Base-by-base conservation (phyloP, 83 land plant species). In the Picea abies region DNA sequence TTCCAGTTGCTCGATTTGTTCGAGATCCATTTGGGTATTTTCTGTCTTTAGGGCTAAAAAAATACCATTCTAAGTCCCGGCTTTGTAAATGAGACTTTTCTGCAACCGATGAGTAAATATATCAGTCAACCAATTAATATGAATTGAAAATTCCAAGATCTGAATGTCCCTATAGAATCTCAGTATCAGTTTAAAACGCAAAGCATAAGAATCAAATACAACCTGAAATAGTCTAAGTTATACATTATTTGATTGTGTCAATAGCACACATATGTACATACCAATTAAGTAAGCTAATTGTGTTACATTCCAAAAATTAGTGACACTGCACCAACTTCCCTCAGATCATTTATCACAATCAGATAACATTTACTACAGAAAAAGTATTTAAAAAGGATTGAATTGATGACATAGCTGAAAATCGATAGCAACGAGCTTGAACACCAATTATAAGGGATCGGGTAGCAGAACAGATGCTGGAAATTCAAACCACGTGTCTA, bases 1-100 rank as follows among this genome's bases (percentile, higher is more conserved):
- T 47, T 15, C 79, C 56, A 20, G 93, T 91, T 5, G 91, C 91
- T 44, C 93, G 47, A 70, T 91, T 89, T 3, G 91, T 89, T 86
- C 88, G 85, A 52, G 78, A 67, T 16, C 91, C 86, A 68, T 85
- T 87, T 12, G 86, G 88, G 76, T 89, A 89, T 79, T 91, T 87
- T 80, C 84, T 87, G 64, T 91, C 91, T 37, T 79, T 78, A 12
- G 78, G 37, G 39, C 82, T 83, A 82, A 76, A 83, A 78, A 83
- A 83, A 64, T 77, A 83, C 84, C 84, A 77, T 41, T 86, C 87
- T n/a, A 78, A 80, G 64, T 86, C 87, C 60, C 81, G 71, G 62
- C 76, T 86, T 63, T 63, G 67, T 78, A 79, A 58, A 47, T 20
- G 26, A 79, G 87, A 84, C n/a, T 79, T 78, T 5, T 49, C 87